Conservation (phyloP, 352 stramenopile species). For the Phytopythium aichiense region DNA sequence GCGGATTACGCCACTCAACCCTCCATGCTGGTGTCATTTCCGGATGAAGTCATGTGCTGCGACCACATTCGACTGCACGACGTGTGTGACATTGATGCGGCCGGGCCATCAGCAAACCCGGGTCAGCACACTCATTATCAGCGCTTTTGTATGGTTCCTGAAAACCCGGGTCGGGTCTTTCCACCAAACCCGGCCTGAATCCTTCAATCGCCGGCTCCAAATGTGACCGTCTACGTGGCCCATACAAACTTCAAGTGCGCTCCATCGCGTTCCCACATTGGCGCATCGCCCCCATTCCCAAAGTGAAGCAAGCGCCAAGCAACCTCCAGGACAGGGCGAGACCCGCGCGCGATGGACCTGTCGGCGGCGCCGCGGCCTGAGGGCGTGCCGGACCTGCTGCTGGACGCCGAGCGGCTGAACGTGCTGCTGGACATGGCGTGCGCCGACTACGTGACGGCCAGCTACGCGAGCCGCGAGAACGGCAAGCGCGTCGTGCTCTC, state of each 20-base stretch:
- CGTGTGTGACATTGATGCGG: background rate
- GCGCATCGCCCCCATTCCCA: no score
- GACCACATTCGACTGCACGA: background rate
- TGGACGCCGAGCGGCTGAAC: slow-evolving; percentile 73
- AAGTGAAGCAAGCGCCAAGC: background rate
- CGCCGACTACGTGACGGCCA: slow-evolving; percentile 83
- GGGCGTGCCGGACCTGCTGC: slow-evolving; percentile 50
- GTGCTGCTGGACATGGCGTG: slow-evolving; percentile 86
- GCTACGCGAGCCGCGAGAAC: slow-evolving; percentile 83
- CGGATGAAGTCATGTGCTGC: background rate
- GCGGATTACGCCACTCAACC: background rate
- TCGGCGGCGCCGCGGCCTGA: slow-evolving; percentile 7
- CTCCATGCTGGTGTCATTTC: background rate
- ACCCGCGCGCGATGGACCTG: background rate
- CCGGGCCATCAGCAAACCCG: background rate
- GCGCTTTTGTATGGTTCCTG: background rate
- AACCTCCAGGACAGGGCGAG: no score
- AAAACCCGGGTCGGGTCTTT: background rate
- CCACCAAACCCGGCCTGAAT: background rate
- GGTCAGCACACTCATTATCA: background rate
- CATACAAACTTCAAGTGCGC: background rate
- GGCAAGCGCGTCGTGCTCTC: slow-evolving; percentile 73
- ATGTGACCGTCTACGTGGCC: background rate
- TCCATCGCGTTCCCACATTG: no score
- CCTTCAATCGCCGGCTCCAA: background rate